Evolutionary conservation across 2,329 filamentous ascomycete genomes (phyloP), one percentile per base, ranked within the genome.

Genomic region (Alternaria sp.): DNA sequence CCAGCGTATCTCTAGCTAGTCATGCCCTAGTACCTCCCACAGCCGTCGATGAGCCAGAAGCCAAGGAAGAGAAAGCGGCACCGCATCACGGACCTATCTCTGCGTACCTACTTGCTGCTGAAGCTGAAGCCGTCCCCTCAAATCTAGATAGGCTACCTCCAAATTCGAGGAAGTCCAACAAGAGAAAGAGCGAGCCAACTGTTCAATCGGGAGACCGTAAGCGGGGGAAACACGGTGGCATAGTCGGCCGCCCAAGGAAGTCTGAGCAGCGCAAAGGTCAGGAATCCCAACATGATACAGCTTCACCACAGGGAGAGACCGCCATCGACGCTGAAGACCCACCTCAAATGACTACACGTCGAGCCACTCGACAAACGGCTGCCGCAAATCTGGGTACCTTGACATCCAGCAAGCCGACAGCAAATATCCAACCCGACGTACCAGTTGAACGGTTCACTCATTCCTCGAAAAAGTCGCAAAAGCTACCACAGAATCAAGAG

Each of bases 131-230:
- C 3, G 53, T 71, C 12, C 41, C 50, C 8, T 68, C 69, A 3
- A 73, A 65, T 9, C 52, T 73, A 27, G 70, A 72, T 52, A 63
- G 59, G 45, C 57, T 70, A 11, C 70, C 71, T 25, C 62, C 68
- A 22, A 59, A 48, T 27, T 62, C 57, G 12, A 44, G 57, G 3
- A 45, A 25, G 10, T 36, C 54, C 11, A 60, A 56, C 20, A 74
- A 72, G 41, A 63, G 69, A n/a, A 71, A 68, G 49, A 71, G 62
- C 34, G 65, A 69, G 30, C 44, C 48, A 22, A 54, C 2, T 50
- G 9, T 6, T 36, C 57, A 18, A 22, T 57, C 55, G 16, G 59
- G 57, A 32, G 46, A 44, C 28, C 51, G 30, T 4, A 70, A 71
- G 54, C 67, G 64, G 12, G 55, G 50, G 41, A 66, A 54, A 25